Base-by-base conservation (phyloP, 2,329 filamentous ascomycete genomes). In the Trichoderma semiorbis region DNA sequence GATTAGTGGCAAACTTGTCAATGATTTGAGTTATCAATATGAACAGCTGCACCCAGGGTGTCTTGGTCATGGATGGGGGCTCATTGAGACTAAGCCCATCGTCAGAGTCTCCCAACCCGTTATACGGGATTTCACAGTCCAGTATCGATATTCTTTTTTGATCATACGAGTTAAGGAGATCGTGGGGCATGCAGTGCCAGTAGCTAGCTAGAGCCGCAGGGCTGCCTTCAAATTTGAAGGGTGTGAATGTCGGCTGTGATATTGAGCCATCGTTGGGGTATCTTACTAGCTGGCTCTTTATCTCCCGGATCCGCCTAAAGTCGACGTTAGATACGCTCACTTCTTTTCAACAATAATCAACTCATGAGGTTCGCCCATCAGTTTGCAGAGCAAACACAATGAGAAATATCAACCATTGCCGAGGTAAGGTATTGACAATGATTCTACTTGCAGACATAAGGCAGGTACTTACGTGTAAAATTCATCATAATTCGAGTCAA, bases 101-200 rank as follows among this genome's bases (percentile, higher is more conserved):
- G 5, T 24, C 36, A 14, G 26, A 30, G 16, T 2, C 3, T 7
- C 10, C 16, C 50, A 6, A 7, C n/a, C 14, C 32, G 18, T 2
- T 8, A 26, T 60, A 39, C 16, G 18, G 26, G 28, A 7, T 24
- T 60, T 28, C 24, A 32, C 16, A 18, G 2, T 50, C 28, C 6
- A 68, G 32, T 30, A 32, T 24, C 0, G 65, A 28, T 47, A 3
- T 60, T 16, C 24, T 18, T 30, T 68, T 68, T 60, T 60, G 53
- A 14, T 68, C 65, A 30, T 68, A 60, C 11, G 65, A 60, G 28
- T 4, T 60, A 5, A 68, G 26, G 12, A 68, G 65, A 12, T 68
- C 65, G 53, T 47, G 53, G 7, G 65, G 65, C 65, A 68, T 47
- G 34, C 53, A 68, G 24, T 60, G 53, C 65, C 65, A 68, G 26